These are phyloP conservation scores for Lasiodiplodia citricola DNA, from an alignment of 2,329 filamentous ascomycete species.

Conservation along the genomic window DNA sequence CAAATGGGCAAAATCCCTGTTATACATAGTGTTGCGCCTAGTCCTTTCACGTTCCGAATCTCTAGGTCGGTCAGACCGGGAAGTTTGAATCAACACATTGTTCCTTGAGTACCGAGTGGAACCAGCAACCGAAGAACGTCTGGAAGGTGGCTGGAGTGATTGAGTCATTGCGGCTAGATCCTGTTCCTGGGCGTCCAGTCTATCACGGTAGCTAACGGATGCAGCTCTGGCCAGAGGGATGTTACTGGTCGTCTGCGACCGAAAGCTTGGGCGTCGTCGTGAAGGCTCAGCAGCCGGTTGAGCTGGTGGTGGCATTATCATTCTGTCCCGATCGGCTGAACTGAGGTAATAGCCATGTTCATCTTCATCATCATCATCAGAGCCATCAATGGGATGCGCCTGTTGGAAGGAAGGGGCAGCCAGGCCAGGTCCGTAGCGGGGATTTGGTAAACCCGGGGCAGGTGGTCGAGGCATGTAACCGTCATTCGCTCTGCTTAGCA, in stretches of 20 bases:
- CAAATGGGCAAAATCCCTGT: background rate
- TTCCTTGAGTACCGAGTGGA: background rate
- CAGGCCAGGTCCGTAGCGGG: background rate
- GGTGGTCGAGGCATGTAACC: background rate
- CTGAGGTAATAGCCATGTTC: background rate
- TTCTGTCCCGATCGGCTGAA: background rate
- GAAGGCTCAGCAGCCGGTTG: background rate
- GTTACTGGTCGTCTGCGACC: conserved; percentile 1
- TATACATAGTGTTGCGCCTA: conserved; percentile 21
- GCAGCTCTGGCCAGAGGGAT: background rate
- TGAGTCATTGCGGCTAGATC: background rate
- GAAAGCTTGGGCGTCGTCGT: conserved; percentile 1
- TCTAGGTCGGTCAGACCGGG: conserved; percentile 13
- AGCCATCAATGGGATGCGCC: background rate
- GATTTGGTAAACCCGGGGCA: background rate
- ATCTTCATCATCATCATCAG: background rate
- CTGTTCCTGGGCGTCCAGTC: background rate
- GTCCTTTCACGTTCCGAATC: conserved; percentile 3
- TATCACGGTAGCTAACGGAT: background rate
- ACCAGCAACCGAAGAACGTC: conserved; percentile 4
- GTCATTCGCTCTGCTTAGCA: background rate
- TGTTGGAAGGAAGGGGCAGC: background rate
- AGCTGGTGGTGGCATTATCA: conserved; percentile 1
- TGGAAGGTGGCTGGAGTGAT: background rate
- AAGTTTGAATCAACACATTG: background rate